Percentiles rank a stretch among this genome's conserved stretches.
Evolutionary conservation across 768 basidiomycete species (phyloP).

Genomic region (Fibroporia radiculosa): DNA sequence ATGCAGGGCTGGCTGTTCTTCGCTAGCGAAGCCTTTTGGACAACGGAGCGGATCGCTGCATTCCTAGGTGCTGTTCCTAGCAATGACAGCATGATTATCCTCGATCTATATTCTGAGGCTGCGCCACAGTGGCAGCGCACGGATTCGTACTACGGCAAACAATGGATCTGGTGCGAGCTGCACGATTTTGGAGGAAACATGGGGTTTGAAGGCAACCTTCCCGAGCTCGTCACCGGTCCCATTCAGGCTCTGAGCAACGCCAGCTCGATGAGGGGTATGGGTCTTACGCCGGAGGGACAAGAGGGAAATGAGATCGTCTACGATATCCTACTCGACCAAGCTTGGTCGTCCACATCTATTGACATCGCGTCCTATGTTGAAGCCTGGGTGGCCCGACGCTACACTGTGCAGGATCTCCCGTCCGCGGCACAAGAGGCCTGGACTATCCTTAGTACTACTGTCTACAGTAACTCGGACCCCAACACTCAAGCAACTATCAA

Average conservation of each 20-base stretch:
- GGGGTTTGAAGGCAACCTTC: conserved; percentile 31
- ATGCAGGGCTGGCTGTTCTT: conserved; percentile 39
- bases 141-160: conserved; percentile 30
- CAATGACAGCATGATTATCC: conserved; percentile 32
- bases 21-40: conserved; percentile 29
- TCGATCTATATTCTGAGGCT: conserved; percentile 33
- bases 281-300: conserved; percentile 31
- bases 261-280: conserved; percentile 31
- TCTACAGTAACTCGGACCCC: conserved; percentile 30
- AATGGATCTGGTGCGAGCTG: conserved; percentile 36
- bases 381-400: conserved; percentile 29
- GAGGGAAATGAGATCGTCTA: conserved; percentile 40
- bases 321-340: conserved; percentile 33
- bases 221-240: conserved; percentile 26
- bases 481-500: conserved; percentile 27
- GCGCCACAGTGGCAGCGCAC: conserved; percentile 36
- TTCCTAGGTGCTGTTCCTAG: conserved; percentile 31
- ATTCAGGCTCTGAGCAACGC: conserved; percentile 23
- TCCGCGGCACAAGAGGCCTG: conserved; percentile 25
- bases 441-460: conserved; percentile 28
- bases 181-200: conserved; percentile 33
- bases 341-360: conserved; percentile 29
- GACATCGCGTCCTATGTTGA: conserved; percentile 25
- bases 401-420: conserved; percentile 22
- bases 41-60: conserved; percentile 29